These are phyloP conservation scores for Tetrapyrgos nigripes DNA, from an alignment of 1,284 basidiomycete species.

Conservation along the genomic window DNA sequence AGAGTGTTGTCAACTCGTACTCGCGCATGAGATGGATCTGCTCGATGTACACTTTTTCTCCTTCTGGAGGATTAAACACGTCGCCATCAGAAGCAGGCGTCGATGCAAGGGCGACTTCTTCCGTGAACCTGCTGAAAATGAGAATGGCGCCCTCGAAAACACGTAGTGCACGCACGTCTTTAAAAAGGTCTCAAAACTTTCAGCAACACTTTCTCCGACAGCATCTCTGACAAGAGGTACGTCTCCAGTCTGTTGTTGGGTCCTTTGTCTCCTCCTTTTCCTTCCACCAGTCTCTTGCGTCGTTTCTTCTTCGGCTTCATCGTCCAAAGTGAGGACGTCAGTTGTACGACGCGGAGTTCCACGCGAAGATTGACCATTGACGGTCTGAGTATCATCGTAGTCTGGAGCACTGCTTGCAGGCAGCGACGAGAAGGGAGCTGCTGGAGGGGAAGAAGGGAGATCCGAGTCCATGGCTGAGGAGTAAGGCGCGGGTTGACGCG, in stretches of 20 bases:
- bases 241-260: conserved; percentile 59
- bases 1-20: conserved; percentile 93
- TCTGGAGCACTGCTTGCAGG: conserved; percentile 74
- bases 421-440: conserved; percentile 42
- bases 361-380: conserved; percentile 37
- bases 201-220: conserved; percentile 91
- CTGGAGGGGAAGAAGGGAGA: conserved; percentile 45
- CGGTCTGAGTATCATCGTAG: conserved; percentile 50
- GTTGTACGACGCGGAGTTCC: conserved; percentile 53
- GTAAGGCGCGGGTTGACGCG: conserved; percentile 2
- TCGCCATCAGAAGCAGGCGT: conserved; percentile 78
- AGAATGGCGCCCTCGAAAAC: conserved; percentile 11
- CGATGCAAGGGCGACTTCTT: conserved; percentile 74
- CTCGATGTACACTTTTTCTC: conserved; percentile 83
- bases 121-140: conserved; percentile 70
- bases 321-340: conserved; percentile 68
- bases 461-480: conserved; percentile 45
- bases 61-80: conserved; percentile 59
- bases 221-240: conserved; percentile 90
- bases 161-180: conserved; percentile 70
- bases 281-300: conserved; percentile 42
- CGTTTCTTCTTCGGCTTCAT: conserved; percentile 58
- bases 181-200: conserved; percentile 90
- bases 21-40: conserved; percentile 95
- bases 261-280: conserved; percentile 53